Conservation (phyloP, 345 rosid species). For the Pugionium cornutum region DNA sequence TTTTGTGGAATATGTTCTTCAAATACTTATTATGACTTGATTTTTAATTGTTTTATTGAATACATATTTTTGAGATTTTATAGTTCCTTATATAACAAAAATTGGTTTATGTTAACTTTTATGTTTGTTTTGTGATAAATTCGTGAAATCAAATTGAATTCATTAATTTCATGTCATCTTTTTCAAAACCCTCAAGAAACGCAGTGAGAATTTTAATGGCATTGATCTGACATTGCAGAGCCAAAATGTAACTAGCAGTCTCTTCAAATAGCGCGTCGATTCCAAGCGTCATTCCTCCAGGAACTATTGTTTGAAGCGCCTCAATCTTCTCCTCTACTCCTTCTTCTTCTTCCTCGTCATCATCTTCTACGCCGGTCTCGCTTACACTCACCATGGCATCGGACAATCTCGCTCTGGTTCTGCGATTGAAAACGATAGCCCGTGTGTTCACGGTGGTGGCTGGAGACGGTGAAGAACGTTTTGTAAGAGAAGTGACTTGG, state of each 20-base stretch:
- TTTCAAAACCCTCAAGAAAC: conserved; percentile 53
- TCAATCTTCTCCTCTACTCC: conserved; percentile 58
- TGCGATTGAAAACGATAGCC: conserved; percentile 19
- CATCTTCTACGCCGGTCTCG: conserved; percentile 30
- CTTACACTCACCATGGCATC: conserved; percentile 30
- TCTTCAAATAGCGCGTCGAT: conserved; percentile 62
- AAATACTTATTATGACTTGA: too few relatives aligned
- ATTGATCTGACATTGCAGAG: conserved; percentile 58
- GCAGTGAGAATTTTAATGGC: conserved; percentile 55
- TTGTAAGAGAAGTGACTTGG: conserved; percentile 21
- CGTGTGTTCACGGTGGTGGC: conserved; percentile 27
- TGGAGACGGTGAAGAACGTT: conserved; percentile 30
- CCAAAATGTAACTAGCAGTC: conserved; percentile 66
- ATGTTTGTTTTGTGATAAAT: too few relatives aligned
- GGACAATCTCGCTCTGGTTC: conserved; percentile 22
- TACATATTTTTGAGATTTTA: too few relatives aligned
- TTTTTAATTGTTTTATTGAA: too few relatives aligned
- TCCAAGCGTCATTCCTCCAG: conserved; percentile 62
- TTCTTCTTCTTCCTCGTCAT: conserved; percentile 42
- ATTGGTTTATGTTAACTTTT: too few relatives aligned
- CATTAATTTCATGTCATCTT: conserved; percentile 48
- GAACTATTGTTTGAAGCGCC: conserved; percentile 71
- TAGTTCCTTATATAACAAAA: too few relatives aligned
- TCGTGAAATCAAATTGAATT: too few relatives aligned
- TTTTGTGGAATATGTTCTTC: too few relatives aligned